Evolutionary conservation across 1,139 yeast species (phyloP).

Genomic region (Hyphopichia khmerensis): DNA sequence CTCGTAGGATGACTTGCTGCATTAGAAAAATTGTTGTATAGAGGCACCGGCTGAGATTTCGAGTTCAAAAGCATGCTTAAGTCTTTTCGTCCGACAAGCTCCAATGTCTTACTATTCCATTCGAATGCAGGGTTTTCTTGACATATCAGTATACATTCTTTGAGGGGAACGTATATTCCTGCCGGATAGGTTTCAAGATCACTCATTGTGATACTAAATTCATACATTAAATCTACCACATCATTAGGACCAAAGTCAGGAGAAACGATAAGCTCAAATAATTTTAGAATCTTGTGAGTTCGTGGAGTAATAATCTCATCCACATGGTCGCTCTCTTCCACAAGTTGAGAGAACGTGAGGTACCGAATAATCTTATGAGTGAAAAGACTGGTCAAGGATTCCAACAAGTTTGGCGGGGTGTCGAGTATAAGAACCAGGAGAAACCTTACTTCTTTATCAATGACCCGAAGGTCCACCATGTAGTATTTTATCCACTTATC

Average conservation of each 20-base stretch:
- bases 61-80: slow-evolving; percentile 35
- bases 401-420: slow-evolving; percentile 56
- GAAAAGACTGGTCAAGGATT: slow-evolving; percentile 55
- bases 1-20: slow-evolving; percentile 14
- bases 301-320: slow-evolving; percentile 65
- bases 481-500: slow-evolving; percentile 64
- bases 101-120: slow-evolving; percentile 51
- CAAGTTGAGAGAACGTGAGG: slow-evolving; percentile 66
- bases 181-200: slow-evolving; percentile 72
- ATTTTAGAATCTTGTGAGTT: slow-evolving; percentile 53
- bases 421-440: slow-evolving; percentile 44
- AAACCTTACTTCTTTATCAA: slow-evolving; percentile 29
- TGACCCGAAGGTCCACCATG: slow-evolving; percentile 21
- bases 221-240: slow-evolving; percentile 59
- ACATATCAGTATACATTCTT: slow-evolving; percentile 56
- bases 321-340: slow-evolving; percentile 62
- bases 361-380: slow-evolving; percentile 47
- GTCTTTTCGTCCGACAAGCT: slow-evolving; percentile 68
- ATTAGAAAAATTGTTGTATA: slow-evolving; percentile 11
- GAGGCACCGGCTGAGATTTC: slow-evolving; percentile 15
- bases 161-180: slow-evolving; percentile 67
- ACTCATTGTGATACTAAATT: slow-evolving; percentile 47
- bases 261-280: slow-evolving; percentile 64
- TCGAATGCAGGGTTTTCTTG: slow-evolving; percentile 56
- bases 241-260: slow-evolving; percentile 50